Evolutionary conservation across 2,329 filamentous ascomycete species (phyloP).

Genomic region (Pestalotiopsis sp.): DNA sequence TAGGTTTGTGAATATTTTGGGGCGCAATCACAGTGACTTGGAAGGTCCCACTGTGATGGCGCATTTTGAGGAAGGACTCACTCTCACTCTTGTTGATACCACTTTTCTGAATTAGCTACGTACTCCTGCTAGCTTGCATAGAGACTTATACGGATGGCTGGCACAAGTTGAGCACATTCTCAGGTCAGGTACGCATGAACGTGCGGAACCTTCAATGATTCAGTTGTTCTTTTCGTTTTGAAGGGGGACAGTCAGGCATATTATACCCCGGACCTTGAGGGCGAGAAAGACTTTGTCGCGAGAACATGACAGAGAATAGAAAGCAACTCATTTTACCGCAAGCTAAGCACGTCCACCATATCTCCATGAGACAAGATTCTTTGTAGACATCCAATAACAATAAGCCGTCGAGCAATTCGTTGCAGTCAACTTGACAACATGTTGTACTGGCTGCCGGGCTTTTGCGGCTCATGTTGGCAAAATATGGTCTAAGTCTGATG

Average conservation of each 20-base stretch:
- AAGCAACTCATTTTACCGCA: neutral
- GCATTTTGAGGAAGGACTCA: slow-evolving; percentile 9
- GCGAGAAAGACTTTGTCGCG: neutral
- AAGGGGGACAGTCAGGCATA: neutral
- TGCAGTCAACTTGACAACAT: too few species aligned
- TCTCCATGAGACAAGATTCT: neutral
- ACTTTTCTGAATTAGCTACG: slow-evolving; percentile 4
- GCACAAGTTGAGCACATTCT: neutral
- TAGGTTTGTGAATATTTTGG: neutral
- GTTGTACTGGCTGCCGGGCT: too few species aligned
- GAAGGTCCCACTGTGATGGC: neutral
- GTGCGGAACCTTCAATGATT: neutral
- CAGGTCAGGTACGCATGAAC: too few species aligned
- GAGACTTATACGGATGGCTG: neutral
- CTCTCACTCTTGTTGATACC: slow-evolving; percentile 14
- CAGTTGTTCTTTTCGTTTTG: neutral
- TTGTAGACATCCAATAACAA: too few species aligned
- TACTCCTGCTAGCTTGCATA: slow-evolving; percentile 1
- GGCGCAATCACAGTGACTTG: neutral
- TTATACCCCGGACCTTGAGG: neutral
- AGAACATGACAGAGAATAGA: neutral
- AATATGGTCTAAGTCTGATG: too few species aligned
- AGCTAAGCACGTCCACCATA: neutral
- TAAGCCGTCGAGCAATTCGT: too few species aligned
- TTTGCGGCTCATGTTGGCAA: too few species aligned